These are phyloP conservation scores for Leishmania martiniquensis DNA, from an alignment of 208 protist genomes.

Conservation along the genomic window DNA sequence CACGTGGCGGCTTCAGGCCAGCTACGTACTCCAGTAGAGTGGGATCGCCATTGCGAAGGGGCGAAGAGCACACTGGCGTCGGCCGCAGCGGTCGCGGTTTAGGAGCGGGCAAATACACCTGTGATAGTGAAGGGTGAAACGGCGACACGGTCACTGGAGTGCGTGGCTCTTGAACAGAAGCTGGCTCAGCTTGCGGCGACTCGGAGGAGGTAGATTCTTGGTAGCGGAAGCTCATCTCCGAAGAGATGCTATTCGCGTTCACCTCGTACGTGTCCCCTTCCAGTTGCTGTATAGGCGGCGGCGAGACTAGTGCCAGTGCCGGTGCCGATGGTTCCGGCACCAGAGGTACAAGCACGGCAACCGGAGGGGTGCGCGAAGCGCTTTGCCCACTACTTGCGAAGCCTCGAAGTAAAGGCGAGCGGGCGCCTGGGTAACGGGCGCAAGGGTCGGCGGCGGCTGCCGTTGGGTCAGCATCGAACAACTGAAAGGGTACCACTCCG, in stretches of 20 bases:
- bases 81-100: neutral
- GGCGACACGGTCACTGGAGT: neutral
- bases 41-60: neutral
- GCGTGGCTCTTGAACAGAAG: neutral
- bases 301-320: neutral
- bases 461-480: neutral
- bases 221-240: neutral
- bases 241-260: conserved; percentile 1
- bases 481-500: neutral
- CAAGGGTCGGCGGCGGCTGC: neutral
- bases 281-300: neutral
- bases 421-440: neutral
- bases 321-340: neutral
- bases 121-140: neutral
- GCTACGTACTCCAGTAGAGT: conserved; percentile 12
- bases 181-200: neutral
- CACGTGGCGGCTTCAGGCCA: conserved; percentile 1
- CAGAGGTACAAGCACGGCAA: conserved; percentile 7
- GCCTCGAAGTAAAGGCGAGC: neutral
- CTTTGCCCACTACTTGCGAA: no score
- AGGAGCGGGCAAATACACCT: neutral
- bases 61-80: neutral
- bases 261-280: neutral
- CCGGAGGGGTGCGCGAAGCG: neutral
- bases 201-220: neutral